Base-by-base conservation (phyloP, 495 filamentous ascomycete species). In the Chaetomium tenue region DNA sequence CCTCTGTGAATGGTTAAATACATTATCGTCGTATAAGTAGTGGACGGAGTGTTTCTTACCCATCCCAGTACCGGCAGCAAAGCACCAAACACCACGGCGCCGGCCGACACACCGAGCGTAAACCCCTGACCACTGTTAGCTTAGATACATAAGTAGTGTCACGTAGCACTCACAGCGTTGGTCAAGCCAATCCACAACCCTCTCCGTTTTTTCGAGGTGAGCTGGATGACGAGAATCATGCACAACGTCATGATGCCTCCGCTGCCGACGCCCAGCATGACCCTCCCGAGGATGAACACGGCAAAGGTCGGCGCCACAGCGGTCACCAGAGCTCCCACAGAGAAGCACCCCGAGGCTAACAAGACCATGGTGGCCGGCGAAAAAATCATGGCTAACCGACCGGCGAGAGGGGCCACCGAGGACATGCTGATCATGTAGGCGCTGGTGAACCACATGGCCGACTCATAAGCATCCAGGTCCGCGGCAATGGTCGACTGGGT, bases 401-500 rank as follows among this genome's bases (percentile, higher is more conserved):
- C 89, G 11, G 81, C 78, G 2, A 93, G 71, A 0, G 90, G 89
- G 0, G 85, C 80, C 5, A 87, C 76, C 22, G 83, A 87, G 48
- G 88, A 88, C 80, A 85, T 82, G 48, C 87, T 84, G 63, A 93
- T 91, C 75, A 88, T 73, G 71, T 89, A 92, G 1, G 88, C 76
- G 28, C 87, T 87, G 8, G 88, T 91, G 66, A 93, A 89, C 89
- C 89, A 93, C 66, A 83, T 87, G 22, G 85, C 85, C 51, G 86
- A 74, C 28, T 84, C 84, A 70, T 89, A 92, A 11, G 88, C 84
- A 78, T 91, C 81, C 0, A 92, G 76, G 63, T 91, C 89, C 22
- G 79, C 79, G 1, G 89, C 88, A 67, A 93, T 91, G 46, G 78
- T 76, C 2, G 86, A 88, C 74, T 91, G 89, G 2, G 86, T 88